phyloP scores from a whole-genome alignment of 345 rosid species.

The Tarenaya hassleriana region DNA sequence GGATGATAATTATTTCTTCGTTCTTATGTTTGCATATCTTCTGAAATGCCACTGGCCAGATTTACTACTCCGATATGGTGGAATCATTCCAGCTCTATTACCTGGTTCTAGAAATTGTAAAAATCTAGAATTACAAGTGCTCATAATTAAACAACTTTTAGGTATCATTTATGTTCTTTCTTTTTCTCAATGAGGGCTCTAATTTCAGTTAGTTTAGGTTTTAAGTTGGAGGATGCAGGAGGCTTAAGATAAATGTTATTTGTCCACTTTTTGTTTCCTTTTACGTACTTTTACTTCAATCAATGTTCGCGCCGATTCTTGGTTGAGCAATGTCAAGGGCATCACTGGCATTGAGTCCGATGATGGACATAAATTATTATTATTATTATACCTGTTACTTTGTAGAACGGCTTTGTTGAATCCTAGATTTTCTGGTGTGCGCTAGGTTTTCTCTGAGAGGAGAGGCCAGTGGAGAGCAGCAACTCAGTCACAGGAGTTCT shows the following conservation, averaged over 20 bases:
- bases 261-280: not conserved
- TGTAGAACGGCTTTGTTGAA: constrained; percentile 15
- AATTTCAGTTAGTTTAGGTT: too few species aligned
- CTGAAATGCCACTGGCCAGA: too few species aligned
- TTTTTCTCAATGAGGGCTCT: too few species aligned
- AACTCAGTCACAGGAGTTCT: constrained; percentile 97
- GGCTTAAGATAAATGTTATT: not conserved
- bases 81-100: too few species aligned
- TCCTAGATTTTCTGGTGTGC: constrained; percentile 19
- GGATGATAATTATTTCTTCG: too few species aligned
- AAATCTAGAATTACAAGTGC: too few species aligned
- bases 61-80: too few species aligned
- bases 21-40: too few species aligned
- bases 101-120: too few species aligned
- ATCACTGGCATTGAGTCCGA: not conserved
- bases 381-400: constrained; percentile 9
- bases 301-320: not conserved
- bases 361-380: constrained; percentile 7
- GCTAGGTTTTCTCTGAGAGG: constrained; percentile 83
- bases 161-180: too few species aligned
- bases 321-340: not conserved
- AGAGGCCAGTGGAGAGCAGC: constrained; percentile 99
- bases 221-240: too few species aligned
- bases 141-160: too few species aligned
- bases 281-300: not conserved